Percentiles rank a stretch among this genome's conserved stretches.
Conservation (phyloP, 164 flowering plant species). For the grape (Vitis vinifera) region DNA sequence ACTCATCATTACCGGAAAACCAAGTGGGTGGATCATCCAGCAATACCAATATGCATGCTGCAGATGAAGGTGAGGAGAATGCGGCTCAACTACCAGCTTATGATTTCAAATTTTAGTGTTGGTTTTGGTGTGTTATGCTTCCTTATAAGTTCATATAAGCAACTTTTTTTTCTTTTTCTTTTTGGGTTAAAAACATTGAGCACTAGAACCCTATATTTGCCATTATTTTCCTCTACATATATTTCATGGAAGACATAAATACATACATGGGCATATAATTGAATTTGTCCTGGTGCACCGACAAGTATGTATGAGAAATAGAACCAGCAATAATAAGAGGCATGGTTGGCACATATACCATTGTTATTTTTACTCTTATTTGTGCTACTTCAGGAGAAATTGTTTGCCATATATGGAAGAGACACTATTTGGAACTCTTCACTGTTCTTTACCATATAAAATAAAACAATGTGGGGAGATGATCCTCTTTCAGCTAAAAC, state of each 20-base stretch:
- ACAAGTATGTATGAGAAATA: slow-evolving; percentile 10
- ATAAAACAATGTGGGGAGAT: too few species aligned
- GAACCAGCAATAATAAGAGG: background rate
- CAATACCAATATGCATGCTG: slow-evolving; percentile 14
- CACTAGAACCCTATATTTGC: too few species aligned
- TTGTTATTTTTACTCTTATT: slow-evolving; percentile 6
- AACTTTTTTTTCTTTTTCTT: background rate
- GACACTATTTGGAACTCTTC: background rate
- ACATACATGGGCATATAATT: background rate
- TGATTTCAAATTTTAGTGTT: slow-evolving; percentile 34
- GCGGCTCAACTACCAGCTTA: slow-evolving; percentile 23
- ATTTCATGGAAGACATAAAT: too few species aligned
- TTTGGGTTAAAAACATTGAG: background rate
- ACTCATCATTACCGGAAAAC: slow-evolving; percentile 15
- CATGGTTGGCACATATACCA: too few species aligned
- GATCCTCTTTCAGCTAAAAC: too few species aligned
- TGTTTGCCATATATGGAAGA: slow-evolving; percentile 4
- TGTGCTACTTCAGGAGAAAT: slow-evolving; percentile 3
- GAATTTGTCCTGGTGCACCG: slow-evolving; percentile 23
- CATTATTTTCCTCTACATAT: too few species aligned
- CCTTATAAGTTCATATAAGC: background rate
- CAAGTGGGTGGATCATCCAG: background rate
- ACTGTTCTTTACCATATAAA: too few species aligned
- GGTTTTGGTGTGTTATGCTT: slow-evolving; percentile 3
- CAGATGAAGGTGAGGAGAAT: slow-evolving; percentile 29